Evolutionary conservation across 176 grass and related monocot genomes (phyloP), one percentile per base, ranked within the genome.

Genomic region (Poa pratensis): DNA sequence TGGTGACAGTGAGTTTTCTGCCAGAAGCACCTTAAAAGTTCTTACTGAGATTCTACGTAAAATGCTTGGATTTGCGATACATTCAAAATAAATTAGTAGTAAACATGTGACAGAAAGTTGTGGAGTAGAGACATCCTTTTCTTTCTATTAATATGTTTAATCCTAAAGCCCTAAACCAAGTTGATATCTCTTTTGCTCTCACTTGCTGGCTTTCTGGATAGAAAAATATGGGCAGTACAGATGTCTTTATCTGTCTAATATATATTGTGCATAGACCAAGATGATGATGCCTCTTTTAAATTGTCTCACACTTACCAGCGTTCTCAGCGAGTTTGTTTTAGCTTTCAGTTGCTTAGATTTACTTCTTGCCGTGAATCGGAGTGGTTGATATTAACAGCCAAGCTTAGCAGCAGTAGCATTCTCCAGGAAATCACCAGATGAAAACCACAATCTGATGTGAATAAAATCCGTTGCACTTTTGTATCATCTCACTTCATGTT

Each of bases 241-340:
- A 79, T 79, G 54, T 83, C 69, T 49, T 74, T 48, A 10, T 76
- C 23, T 50, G 71, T 30, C 57, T 62, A 73, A 60, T 19, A 55
- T 82, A 58, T 55, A 58, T 16, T 42, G 5, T 55, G 48, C 64
- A 19, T 80, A 42, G 30, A 37, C 27, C 24, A 23, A 1, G 42
- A 61, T 51, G 40, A 46, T 46, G 45, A 35, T 27, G 18, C 48
- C 45, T 45, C 46, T 53, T 62, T 39, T 12, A 24, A 23, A 19
- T 12, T 53, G 43, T 12, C n/a, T 10, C 12, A 1, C 24, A 5
- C 15, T 46, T 15, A 1, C 15, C 7, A 7, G 14, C 32, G 55
- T 16, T 71, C 23, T 63, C 11, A 23, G 22, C 23, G 5, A 4
- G 64, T 40, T 72, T 1, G 5, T 19, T 24, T 23, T 32, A 24